Evolutionary conservation across 2,329 filamentous ascomycete species (phyloP).

Genomic region (Shiraia sp.): DNA sequence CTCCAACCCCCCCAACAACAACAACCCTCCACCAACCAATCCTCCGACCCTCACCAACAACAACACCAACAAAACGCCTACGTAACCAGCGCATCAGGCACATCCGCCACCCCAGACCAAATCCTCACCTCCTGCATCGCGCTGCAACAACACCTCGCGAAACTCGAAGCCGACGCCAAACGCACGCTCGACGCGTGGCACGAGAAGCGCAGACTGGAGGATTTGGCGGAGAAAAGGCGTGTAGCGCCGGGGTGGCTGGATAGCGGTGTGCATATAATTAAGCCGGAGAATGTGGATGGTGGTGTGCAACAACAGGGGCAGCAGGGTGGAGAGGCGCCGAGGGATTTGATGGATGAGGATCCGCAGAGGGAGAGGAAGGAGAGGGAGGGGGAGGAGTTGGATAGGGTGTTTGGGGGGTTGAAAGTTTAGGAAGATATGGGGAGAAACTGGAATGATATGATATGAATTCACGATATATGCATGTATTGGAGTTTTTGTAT

Average conservation of each 20-base stretch:
- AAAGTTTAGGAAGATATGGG: slow-evolving; percentile 51
- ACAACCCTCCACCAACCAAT: slow-evolving; percentile 32
- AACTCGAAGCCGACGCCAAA: slow-evolving; percentile 69
- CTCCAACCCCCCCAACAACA: slow-evolving; percentile 50
- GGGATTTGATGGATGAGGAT: slow-evolving; percentile 21
- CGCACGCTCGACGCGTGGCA: slow-evolving; percentile 71
- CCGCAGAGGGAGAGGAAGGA: slow-evolving; percentile 34
- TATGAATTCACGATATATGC: not conserved
- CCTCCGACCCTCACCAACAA: slow-evolving; percentile 57
- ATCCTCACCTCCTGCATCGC: slow-evolving; percentile 82
- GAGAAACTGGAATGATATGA: too few species aligned
- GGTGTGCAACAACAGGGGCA: slow-evolving; percentile 53
- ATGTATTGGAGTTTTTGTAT: not conserved
- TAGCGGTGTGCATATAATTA: slow-evolving; percentile 65
- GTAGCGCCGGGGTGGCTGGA: slow-evolving; percentile 83
- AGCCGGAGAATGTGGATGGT: slow-evolving; percentile 64
- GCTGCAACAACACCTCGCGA: slow-evolving; percentile 74
- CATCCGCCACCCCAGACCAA: slow-evolving; percentile 80
- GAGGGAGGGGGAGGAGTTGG: slow-evolving; percentile 63
- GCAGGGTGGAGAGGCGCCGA: slow-evolving; percentile 25
- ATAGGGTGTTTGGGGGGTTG: slow-evolving; percentile 70
- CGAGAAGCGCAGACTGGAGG: slow-evolving; percentile 64
- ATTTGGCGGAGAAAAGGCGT: slow-evolving; percentile 77
- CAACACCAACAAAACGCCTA: slow-evolving; percentile 70
- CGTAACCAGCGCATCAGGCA: slow-evolving; percentile 74